phyloP scores from a whole-genome alignment of 2,329 filamentous ascomycete genomes.

The Colletotrichum siamense region DNA sequence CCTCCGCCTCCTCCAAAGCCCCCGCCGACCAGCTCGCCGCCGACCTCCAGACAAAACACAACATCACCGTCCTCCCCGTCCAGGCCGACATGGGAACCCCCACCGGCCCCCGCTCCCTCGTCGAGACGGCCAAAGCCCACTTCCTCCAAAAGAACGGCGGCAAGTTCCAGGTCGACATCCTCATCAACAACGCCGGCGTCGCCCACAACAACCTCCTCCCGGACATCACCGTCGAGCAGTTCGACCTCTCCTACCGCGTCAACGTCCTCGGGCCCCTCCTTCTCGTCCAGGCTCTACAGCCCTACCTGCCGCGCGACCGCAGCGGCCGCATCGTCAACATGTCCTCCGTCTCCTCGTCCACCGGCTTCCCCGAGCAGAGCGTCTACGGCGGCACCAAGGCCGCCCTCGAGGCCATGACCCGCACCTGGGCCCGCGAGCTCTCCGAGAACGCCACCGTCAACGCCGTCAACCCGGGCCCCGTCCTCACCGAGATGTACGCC shows the following conservation, averaged over 20 bases:
- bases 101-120: slow-evolving; percentile 63
- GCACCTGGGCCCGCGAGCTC: slow-evolving; percentile 64
- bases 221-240: slow-evolving; percentile 69
- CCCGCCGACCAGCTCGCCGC: slow-evolving; percentile 66
- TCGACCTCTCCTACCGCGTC: slow-evolving; percentile 75
- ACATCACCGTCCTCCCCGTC: slow-evolving; percentile 64
- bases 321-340: slow-evolving; percentile 62
- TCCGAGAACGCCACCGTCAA: slow-evolving; percentile 60
- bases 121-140: slow-evolving; percentile 59
- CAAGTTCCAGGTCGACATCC: slow-evolving; percentile 75
- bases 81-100: slow-evolving; percentile 75
- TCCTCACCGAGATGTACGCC: slow-evolving; percentile 58
- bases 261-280: slow-evolving; percentile 85
- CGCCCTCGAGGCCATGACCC: slow-evolving; percentile 64
- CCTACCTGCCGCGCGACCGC: slow-evolving; percentile 73
- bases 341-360: slow-evolving; percentile 58
- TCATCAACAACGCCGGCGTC: slow-evolving; percentile 86
- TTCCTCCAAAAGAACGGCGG: slow-evolving; percentile 43
- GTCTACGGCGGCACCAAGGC: slow-evolving; percentile 65
- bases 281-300: slow-evolving; percentile 74
- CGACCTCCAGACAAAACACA: slow-evolving; percentile 61
- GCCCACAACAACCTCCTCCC: slow-evolving; percentile 69
- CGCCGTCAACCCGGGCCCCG: slow-evolving; percentile 62
- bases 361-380: slow-evolving; percentile 59
- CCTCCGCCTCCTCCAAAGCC: slow-evolving; percentile 44